Base-by-base conservation (phyloP, 805 yeast genomes). In the Hanseniaspora singularis region DNA sequence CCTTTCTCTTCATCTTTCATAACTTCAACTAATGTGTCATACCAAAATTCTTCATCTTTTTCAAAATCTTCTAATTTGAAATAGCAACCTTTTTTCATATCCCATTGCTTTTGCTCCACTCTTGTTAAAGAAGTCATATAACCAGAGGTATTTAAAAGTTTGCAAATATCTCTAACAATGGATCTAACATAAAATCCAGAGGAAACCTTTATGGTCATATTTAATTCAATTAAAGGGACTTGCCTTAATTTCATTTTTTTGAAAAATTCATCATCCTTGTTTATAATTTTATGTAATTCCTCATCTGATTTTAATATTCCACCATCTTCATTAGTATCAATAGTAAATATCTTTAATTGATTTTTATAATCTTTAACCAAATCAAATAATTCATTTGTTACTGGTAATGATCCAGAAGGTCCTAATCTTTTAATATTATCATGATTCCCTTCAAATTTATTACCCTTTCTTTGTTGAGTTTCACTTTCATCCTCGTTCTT, bases 151-250 rank as follows among this genome's bases (percentile, higher is more conserved):
- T 81, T 79, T 58, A 88, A 65, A 0, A 89, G 81, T 50, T 81
- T 73, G 1, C 95, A 97, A 37, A 84, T 69, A 57, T 92, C 99
- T 63, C 94, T 85, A 40, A 92, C 71, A 46, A 92, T 65, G 2
- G 96, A 81, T 53, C 99, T 72, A 40, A 92, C 87, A 57, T 92
- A 92, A 0, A 97, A 92, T 1, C 99, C 99, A 0, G 96, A 86
- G 1, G 95, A 81, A 0, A 89, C 98, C 30, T 74, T 72, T 3
- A 94, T 75, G 14, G 71, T 73, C 53, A 92, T 75, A 55, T 81
- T 88, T 19, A 47, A 23, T 12, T 37, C 37, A 22, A 89, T 55
- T 40, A 81, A 55, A 2, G 94, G 92, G 2, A 85, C 77, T 51
- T 72, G 68, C 18, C 28, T 44, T 3, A 11, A 12, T 22, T 44